A percentile compares a stretch with the other conserved stretches of the same genome.
phyloP scores from a whole-genome alignment of 768 basidiomycete genomes.

The Piloderma croceum region DNA sequence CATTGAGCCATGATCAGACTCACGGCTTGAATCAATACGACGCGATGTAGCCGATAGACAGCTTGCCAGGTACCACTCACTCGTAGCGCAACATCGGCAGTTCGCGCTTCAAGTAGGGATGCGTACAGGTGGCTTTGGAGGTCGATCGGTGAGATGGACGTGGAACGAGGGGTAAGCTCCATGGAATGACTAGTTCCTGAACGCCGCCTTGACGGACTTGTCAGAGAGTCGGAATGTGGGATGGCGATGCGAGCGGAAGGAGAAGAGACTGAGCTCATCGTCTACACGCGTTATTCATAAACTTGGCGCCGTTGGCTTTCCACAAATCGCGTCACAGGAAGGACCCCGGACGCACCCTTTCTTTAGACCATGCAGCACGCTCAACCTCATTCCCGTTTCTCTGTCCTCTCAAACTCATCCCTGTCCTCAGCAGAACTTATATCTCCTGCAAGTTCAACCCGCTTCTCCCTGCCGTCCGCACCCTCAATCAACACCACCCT shows the following conservation, averaged over 20 bases:
- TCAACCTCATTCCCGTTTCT: conserved; percentile 8
- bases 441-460: conserved; percentile 47
- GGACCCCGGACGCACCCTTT: no score
- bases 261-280: no score
- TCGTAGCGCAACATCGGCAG: conserved; percentile 73
- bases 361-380: background rate
- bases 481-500: conserved; percentile 39
- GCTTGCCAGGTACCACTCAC: conserved; percentile 66
- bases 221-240: no score
- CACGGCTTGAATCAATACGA: conserved; percentile 86
- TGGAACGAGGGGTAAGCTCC: no score
- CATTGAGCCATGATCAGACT: conserved; percentile 19
- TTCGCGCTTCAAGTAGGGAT: conserved; percentile 64
- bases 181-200: no score
- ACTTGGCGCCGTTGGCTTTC: no score
- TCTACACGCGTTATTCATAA: no score
- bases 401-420: conserved; percentile 16
- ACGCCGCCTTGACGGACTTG: no score
- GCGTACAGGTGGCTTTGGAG: conserved; percentile 74
- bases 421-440: conserved; percentile 32
- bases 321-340: no score
- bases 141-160: conserved; percentile 43
- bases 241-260: no score
- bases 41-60: conserved; percentile 73
- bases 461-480: conserved; percentile 64